Conservation (phyloP, 257 asterid genomes). For the Mitragyna speciosa region DNA sequence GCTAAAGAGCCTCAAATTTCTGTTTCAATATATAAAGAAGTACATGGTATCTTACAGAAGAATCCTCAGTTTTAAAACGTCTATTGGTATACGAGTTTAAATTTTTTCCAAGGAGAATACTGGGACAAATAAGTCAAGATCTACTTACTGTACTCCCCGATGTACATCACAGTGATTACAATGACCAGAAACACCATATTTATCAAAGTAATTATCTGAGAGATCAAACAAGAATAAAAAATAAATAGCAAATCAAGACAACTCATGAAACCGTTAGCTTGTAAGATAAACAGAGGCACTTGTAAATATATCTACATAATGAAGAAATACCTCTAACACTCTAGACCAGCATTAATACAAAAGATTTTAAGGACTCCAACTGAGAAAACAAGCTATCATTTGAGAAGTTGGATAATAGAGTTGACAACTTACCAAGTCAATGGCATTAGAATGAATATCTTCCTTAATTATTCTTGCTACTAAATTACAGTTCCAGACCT, state of each 20-base stretch:
- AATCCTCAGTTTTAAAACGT: too few relatives aligned
- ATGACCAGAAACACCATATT: constrained; percentile 88
- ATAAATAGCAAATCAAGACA: neutral
- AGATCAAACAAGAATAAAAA: neutral
- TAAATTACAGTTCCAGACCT: constrained; percentile 53
- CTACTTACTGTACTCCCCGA: constrained; percentile 71
- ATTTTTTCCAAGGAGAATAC: neutral
- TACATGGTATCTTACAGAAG: too few relatives aligned
- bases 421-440: constrained; percentile 60
- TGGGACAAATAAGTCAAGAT: neutral
- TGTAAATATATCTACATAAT: constrained; percentile 7
- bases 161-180: constrained; percentile 68
- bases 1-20: too few relatives aligned
- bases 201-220: constrained; percentile 77
- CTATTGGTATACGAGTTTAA: neutral
- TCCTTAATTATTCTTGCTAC: constrained; percentile 54
- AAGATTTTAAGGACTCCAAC: neutral
- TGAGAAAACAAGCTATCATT: constrained; percentile 2
- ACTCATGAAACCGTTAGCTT: neutral
- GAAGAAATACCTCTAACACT: neutral
- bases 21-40: too few relatives aligned
- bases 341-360: neutral
- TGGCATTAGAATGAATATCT: constrained; percentile 43
- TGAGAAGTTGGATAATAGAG: neutral
- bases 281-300: neutral